phyloP scores from a whole-genome alignment of 768 basidiomycete genomes.

The Wakefieldia striispora region DNA sequence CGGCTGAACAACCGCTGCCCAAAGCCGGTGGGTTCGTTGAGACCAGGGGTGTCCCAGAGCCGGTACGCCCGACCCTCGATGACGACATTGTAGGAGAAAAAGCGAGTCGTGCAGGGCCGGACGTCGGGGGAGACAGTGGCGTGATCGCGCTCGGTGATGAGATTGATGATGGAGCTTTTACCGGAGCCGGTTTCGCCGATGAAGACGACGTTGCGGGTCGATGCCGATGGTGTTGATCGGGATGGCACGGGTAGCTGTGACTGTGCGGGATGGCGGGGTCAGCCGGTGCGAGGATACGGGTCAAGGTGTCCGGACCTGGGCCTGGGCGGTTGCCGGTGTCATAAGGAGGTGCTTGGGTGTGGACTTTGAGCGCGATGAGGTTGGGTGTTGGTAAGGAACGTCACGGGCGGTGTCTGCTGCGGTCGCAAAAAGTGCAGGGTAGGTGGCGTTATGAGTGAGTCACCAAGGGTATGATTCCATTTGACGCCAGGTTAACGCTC shows the following conservation, averaged over 20 bases:
- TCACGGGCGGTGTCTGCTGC: no score
- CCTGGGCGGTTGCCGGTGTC: no score
- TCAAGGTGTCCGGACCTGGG: no score
- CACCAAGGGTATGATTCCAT: no score
- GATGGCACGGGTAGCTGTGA: not conserved
- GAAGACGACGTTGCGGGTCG: slow-evolving; percentile 31
- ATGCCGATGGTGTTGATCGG: not conserved
- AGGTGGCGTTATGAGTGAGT: no score
- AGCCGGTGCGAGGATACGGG: not conserved
- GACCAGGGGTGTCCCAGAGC: slow-evolving; percentile 35
- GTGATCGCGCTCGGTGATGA: slow-evolving; percentile 26
- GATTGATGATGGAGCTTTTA: slow-evolving; percentile 45
- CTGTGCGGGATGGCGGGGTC: no score
- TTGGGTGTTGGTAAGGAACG: no score
- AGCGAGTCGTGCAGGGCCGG: slow-evolving; percentile 32
- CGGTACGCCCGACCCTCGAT: slow-evolving; percentile 15
- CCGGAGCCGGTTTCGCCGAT: slow-evolving; percentile 36
- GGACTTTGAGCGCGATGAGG: no score
- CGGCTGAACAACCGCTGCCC: slow-evolving; percentile 7
- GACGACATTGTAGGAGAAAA: slow-evolving; percentile 20
- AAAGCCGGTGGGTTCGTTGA: slow-evolving; percentile 14
- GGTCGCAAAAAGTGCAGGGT: no score
- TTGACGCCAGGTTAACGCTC: no score
- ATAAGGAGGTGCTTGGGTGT: no score
- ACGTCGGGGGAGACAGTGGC: slow-evolving; percentile 30